Base-by-base conservation (phyloP, 352 stramenopile species). In the Phytophthora sansomeana region DNA sequence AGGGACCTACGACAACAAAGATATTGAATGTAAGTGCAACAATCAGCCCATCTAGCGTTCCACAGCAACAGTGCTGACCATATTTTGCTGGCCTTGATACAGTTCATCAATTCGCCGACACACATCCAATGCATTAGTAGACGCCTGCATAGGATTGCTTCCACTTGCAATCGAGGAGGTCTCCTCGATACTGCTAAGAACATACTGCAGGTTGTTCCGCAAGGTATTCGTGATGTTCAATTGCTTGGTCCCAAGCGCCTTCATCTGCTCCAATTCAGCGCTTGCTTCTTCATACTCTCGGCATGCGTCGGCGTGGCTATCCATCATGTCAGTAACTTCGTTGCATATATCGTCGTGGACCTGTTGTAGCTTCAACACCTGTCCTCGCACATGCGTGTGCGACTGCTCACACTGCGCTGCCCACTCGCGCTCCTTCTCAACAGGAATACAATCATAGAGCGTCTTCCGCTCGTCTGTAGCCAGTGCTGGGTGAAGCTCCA, bases 351-450 rank as follows among this genome's bases (percentile, higher is more conserved):
- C 78, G 43, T 93, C 81, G 59, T 92, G 84, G 41, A 89, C 61
- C 42, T 80, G 62, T 64, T 87, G 80, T 6, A 95, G 67, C n/a
- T 80, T 77, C 51, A 80, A 30, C 14, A 95, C 84, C 51, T 95
- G 86, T 14, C 63, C 50, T 30, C 73, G 74, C 38, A 96, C 77
- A 53, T 91, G 83, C 2, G 57, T 63, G 19, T 93, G 87, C 24
- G 87, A 95, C 38, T 95, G 85, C 54, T 92, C 72, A 48, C 89
- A 96, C 60, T 94, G 83, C 14, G 55, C 47, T 2, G 80, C 78
- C 89, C 89, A 96, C 41, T 95, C 80, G 3, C 87, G 83, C 44
- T 95, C 89, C 19, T 90, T 83, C 14, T 95, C 87, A 0, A 93
- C 75, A 1, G 89, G 89, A 24, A 95, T 87, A 35, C 89, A 96